phyloP scores from a whole-genome alignment of 1,284 basidiomycete genomes.

The Ganoderma leucocontextum region DNA sequence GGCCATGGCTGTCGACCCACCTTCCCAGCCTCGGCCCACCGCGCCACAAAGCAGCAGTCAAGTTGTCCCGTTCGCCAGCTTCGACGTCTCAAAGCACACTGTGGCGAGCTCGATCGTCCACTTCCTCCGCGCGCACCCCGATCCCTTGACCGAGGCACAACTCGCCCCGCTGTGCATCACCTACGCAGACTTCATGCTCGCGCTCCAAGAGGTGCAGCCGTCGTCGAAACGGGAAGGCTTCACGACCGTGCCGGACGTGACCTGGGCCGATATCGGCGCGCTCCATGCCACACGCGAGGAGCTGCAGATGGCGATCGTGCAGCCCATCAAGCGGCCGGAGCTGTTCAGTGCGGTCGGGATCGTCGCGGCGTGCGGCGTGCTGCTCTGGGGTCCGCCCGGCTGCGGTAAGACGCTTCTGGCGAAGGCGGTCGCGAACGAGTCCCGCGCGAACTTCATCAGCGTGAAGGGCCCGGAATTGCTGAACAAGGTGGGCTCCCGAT shows the following conservation, averaged over 20 bases:
- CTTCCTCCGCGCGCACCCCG: conserved; percentile 89
- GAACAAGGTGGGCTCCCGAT: conserved; percentile 78
- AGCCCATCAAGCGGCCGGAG: conserved; percentile 92
- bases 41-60: conserved; percentile 30
- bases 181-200: conserved; percentile 79
- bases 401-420: conserved; percentile 97
- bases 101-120: conserved; percentile 82
- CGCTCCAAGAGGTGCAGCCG: conserved; percentile 90
- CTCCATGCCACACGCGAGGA: conserved; percentile 88
- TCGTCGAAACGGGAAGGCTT: conserved; percentile 98
- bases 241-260: conserved; percentile 94
- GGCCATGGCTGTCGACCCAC: conserved; percentile 61
- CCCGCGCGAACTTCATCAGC: conserved; percentile 94
- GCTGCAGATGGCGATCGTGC: conserved; percentile 96
- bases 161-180: conserved; percentile 85
- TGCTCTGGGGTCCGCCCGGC: conserved; percentile 98
- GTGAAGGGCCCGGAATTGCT: conserved; percentile 97
- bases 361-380: conserved; percentile 87
- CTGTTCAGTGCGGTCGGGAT: conserved; percentile 90
- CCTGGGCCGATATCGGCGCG: conserved; percentile 96
- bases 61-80: conserved; percentile 51
- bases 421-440: conserved; percentile 97
- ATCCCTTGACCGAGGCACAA: conserved; percentile 79
- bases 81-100: conserved; percentile 48
- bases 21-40: conserved; percentile 14